Evolutionary conservation across 73 alveolate genomes (phyloP), one percentile per base, ranked within the genome.

Genomic region (Symbiodinium pilosum): DNA sequence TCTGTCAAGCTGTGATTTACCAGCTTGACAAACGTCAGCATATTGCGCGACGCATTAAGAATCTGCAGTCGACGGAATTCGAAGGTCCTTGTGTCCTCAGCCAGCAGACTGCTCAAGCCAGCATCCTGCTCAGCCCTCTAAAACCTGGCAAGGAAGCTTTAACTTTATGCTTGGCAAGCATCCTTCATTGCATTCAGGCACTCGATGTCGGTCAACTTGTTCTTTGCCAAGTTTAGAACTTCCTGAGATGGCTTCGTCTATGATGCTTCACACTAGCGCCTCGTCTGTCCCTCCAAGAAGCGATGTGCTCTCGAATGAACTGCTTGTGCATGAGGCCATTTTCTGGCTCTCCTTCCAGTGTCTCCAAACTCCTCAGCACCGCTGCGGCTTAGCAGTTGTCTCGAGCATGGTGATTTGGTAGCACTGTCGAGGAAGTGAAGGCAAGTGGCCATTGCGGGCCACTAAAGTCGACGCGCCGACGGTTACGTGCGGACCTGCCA

Each of bases 131-230:
- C n/a, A 18, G 14, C 75, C 14, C 75, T 24, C 75, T 18, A 54
- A 54, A 54, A 54, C n/a, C n/a, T n/a, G n/a, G n/a, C n/a, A n/a
- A 47, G 14, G 14, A 47, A 47, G 6, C 59, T 47, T 47, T 6
- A 47, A 14, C 59, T 47, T 47, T 6, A 14, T 9, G 59, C 24
- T n/a, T 1, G 85, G 85, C 41, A 36, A 34, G 44, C 85, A 73
- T 73, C 97, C 97, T 91, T 91, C 97, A 91, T 91, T 52, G 97
- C 97, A 43, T 91, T 91, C 54, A 91, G 39, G 34, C 97, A 91
- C 32, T 81, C 81, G 75, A 91, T 91, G 97, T 91, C 97, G 43
- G 97, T 91, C 97, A 91, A 91, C 97, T 91, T 91, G 97, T 91
- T 91, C 88, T 91, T 91, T 91, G 97, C 97, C 97, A 91, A 91